Conservation (phyloP, 129 eudicot genomes). For the Flaveria trinervia region DNA sequence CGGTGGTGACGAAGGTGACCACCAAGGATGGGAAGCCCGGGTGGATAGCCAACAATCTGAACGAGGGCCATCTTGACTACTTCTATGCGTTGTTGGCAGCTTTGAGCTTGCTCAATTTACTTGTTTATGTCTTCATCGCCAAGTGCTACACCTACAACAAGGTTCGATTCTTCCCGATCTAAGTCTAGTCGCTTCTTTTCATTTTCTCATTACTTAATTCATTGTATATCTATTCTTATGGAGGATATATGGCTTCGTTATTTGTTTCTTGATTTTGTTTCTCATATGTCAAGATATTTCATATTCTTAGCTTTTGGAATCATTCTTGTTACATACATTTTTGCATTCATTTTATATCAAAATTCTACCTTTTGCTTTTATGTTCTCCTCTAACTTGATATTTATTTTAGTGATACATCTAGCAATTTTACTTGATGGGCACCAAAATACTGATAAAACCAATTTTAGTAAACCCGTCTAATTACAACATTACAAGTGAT, state of each 20-base stretch:
- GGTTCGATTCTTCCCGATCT: conserved; percentile 25
- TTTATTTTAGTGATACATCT: no score
- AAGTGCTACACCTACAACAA: conserved; percentile 70
- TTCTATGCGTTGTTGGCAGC: conserved; percentile 52
- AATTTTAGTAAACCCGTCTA: no score
- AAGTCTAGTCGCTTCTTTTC: neutral
- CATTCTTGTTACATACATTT: neutral
- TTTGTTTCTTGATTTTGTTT: conserved; percentile 4
- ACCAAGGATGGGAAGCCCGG: conserved; percentile 53
- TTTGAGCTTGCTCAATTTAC: conserved; percentile 52
- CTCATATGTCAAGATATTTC: neutral
- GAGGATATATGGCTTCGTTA: neutral
- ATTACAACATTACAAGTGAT: no score
- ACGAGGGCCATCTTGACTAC: conserved; percentile 68
- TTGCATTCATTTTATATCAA: no score
- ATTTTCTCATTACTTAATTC: neutral
- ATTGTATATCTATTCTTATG: conserved; percentile 4
- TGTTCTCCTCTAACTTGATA: no score
- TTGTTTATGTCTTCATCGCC: conserved; percentile 57
- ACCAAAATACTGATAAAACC: no score
- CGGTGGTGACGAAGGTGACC: conserved; percentile 45
- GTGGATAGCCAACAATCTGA: conserved; percentile 72
- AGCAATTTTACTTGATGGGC: no score
- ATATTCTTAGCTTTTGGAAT: neutral
- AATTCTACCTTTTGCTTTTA: no score